Evolutionary conservation across 345 rosid species (phyloP), one percentile per base, ranked within the genome.

Genomic region (Lepidium africanum): DNA sequence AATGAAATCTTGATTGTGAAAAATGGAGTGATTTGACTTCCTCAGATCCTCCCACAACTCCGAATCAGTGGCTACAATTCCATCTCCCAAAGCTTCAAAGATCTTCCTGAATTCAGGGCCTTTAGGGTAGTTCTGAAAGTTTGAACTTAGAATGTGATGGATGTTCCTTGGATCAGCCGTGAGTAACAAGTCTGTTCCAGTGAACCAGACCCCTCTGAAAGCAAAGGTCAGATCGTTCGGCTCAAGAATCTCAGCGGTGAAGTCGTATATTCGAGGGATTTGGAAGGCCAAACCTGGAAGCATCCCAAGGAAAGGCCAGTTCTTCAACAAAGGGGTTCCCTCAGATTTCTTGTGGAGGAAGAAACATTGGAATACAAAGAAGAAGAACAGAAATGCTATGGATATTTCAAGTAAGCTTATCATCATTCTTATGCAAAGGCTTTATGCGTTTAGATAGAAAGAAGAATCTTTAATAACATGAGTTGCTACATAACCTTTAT

Each of bases 241-340:
- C 42, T 70, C 53, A 30, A 60, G 36, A 48, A 2, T 35, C 14
- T 60, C 66, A 7, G 7, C 33, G 0, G 32, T 3, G 41, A 21
- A 48, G 21, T 69, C 67, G 9, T 9, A 54, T 5, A 53, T n/a
- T 1, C 43, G 59, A 40, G 32, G 51, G 19, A 50, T 0, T 5
- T 59, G 39, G 41, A 7, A 1, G 19, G 59, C 7, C 27, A 69
- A 1, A 6, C 67, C 59, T 2, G 74, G 59, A 58, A 48, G 30
- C 73, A 69, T 59, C 66, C 66, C 58, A 11, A 41, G 14, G 63
- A 46, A 14, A n/a, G 67, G 67, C 73, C 66, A 69, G 42, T 37
- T 37, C 47, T 35, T 67, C 2, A 67, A 9, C 1, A 57, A 9
- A 36, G 47, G 56, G 13, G 4, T 10, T 15, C 25, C 15, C 6